Evolutionary conservation across 192 early-diverging fungal species (phyloP), one percentile per base, ranked within the genome.

Genomic region (Coemansia sp.): DNA sequence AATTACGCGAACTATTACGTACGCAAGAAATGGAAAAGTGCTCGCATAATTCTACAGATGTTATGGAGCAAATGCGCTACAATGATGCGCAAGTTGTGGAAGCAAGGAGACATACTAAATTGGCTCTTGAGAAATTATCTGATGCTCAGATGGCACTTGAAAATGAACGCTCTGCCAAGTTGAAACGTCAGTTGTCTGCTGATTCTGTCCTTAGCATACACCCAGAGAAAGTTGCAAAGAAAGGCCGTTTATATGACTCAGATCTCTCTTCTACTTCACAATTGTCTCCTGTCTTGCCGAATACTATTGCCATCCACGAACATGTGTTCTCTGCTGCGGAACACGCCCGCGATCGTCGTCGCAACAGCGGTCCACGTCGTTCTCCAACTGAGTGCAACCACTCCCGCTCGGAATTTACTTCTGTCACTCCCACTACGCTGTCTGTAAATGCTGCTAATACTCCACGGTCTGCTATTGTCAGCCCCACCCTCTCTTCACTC

Each of bases 41-140:
- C n/a, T 51, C 51, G 25, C 59, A 53, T 1, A 31, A 10, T 24
- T 24, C 72, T 17, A 54, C 39, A 2, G 63, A 69, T 23, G 32
- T 59, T 24, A 32, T 59, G 11, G 54, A 61, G 31, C 59, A 69
- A 19, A 39, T 52, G 51, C 56, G 61, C 19, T 21, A 32, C 24
- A 51, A 52, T 59, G 73, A 75, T n/a, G 52, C 42, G 22, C 72
- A 68, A 58, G 59, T 75, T n/a, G 36, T 66, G 6, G 67, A 69
- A 53, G 51, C 58, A 17, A 42, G 67, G 10, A 55, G 27, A 27
- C 59, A 61, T 19, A 27, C 67, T 1, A 54, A 19, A 5, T 5
- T 4, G 2, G 42, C 63, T 1, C 53, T 54, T 4, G 59, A 66
- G 33, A 51, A 21, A 8, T 46, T 75, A 29, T 33, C 30, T 2